These are phyloP conservation scores for Kodamaea anthophila DNA, from an alignment of 1,139 yeast genomes.

Conservation along the genomic window DNA sequence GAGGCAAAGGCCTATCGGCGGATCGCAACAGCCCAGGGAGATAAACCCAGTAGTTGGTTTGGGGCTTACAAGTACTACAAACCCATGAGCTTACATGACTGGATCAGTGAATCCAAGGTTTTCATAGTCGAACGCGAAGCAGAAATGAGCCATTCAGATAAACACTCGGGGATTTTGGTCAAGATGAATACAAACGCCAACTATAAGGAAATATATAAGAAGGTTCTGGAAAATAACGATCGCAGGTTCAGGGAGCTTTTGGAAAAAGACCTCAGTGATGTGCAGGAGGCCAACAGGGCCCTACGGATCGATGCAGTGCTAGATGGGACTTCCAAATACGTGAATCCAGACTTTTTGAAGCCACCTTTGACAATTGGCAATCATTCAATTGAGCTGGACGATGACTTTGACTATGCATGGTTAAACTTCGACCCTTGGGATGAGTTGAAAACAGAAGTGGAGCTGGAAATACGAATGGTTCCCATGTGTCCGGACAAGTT, in stretches of 20 bases:
- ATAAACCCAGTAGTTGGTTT: slow-evolving; percentile 48
- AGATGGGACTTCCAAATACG: slow-evolving; percentile 23
- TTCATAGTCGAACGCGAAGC: slow-evolving; percentile 3
- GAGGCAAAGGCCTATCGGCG: slow-evolving; percentile 49
- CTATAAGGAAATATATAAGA: slow-evolving; percentile 23
- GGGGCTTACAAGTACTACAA: slow-evolving; percentile 49
- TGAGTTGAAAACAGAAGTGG: slow-evolving; percentile 39
- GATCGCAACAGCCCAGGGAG: slow-evolving; percentile 37
- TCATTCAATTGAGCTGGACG: slow-evolving; percentile 32
- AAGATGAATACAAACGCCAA: slow-evolving; percentile 10
- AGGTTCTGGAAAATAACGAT: slow-evolving; percentile 20
- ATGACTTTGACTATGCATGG: slow-evolving; percentile 43
- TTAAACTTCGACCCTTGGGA: slow-evolving; percentile 49
- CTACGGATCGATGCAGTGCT: slow-evolving; percentile 30
- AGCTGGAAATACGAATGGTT: slow-evolving; percentile 35
- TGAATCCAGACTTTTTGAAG: slow-evolving; percentile 17
- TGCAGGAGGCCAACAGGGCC: slow-evolving; percentile 34
- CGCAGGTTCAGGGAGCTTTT: slow-evolving; percentile 18
- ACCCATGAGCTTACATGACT: slow-evolving; percentile 47
- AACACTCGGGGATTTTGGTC: slow-evolving; percentile 1
- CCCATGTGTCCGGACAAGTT: slow-evolving; percentile 18
- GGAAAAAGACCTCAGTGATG: slow-evolving; percentile 21
- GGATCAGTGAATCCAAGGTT: slow-evolving; percentile 28
- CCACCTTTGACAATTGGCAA: slow-evolving; percentile 36
- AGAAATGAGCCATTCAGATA: slow-evolving; percentile 1